A percentile compares a stretch with the other conserved stretches of the same genome.
These are phyloP conservation scores for Corchorus olitorius DNA, from an alignment of 345 rosid genomes.

Conservation along the genomic window DNA sequence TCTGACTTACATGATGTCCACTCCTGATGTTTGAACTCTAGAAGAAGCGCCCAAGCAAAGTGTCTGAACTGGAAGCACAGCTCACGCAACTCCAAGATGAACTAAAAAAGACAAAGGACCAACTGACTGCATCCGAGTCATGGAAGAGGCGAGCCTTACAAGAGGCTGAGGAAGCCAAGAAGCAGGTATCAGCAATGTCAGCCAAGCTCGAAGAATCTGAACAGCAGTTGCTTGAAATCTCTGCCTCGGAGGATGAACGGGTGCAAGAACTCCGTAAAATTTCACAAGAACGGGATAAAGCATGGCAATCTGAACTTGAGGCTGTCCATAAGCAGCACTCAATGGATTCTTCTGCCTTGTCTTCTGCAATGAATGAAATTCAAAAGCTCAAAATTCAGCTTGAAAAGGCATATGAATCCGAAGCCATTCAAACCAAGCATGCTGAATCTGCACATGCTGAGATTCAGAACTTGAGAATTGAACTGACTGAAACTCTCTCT, in stretches of 20 bases:
- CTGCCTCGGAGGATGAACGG: conserved; percentile 77
- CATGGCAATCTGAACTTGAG: conserved; percentile 97
- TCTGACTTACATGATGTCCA: conserved; percentile 15
- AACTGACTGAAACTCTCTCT: conserved; percentile 64
- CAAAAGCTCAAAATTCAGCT: conserved; percentile 87
- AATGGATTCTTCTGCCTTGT: conserved; percentile 76
- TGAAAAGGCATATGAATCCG: conserved; percentile 64
- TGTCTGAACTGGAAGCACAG: conserved; percentile 69
- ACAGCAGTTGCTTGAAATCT: conserved; percentile 70
- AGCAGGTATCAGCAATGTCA: conserved; percentile 51
- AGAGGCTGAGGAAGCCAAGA: conserved; percentile 79
- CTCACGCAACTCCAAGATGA: conserved; percentile 78
- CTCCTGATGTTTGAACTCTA: conserved; percentile 32
- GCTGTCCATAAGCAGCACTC: conserved; percentile 86
- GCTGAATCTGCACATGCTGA: conserved; percentile 63
- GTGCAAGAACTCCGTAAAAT: conserved; percentile 78
- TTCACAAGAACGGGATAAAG: conserved; percentile 87
- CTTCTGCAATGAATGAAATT: conserved; percentile 84
- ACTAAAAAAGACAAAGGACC: conserved; percentile 75
- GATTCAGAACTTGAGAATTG: conserved; percentile 61
- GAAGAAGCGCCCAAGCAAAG: conserved; percentile 60
- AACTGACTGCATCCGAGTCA: conserved; percentile 69
- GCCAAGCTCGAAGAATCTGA: conserved; percentile 62
- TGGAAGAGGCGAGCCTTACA: conserved; percentile 67
- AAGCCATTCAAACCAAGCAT: conserved; percentile 55